These are phyloP conservation scores for Botrytis cinerea DNA, from an alignment of 2,329 filamentous ascomycete genomes.

Conservation along the genomic window DNA sequence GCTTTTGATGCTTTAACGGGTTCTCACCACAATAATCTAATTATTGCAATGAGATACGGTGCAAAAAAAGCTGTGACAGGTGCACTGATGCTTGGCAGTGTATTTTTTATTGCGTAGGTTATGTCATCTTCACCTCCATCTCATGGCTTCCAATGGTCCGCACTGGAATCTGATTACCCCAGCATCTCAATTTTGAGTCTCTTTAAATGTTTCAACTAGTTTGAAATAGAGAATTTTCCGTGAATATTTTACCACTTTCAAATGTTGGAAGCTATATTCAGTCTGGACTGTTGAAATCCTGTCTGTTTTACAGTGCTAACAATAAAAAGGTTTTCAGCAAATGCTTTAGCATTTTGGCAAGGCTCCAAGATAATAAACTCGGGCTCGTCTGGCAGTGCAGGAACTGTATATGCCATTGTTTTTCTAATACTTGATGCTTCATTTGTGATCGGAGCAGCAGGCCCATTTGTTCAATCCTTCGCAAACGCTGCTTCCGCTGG, in stretches of 20 bases:
- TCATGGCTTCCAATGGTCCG: not conserved
- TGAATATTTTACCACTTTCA: not conserved
- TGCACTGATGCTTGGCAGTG: slow-evolving; percentile 44
- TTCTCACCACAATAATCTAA: slow-evolving; percentile 50
- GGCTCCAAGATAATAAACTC: not conserved
- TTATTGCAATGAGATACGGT: slow-evolving; percentile 47
- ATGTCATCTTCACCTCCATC: not conserved
- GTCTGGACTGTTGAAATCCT: not conserved
- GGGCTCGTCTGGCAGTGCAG: not conserved
- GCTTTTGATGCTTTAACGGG: slow-evolving; percentile 45
- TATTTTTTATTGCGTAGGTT: not conserved
- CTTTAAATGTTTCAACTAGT: not conserved
- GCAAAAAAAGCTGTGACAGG: slow-evolving; percentile 51
- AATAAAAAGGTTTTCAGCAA: not conserved
- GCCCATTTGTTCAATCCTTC: not conserved
- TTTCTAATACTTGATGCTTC: not conserved
- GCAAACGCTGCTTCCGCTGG: not conserved
- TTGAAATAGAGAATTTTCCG: not conserved
- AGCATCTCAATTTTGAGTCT: not conserved
- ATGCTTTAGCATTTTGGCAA: not conserved
- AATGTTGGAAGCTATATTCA: not conserved
- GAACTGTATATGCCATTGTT: not conserved
- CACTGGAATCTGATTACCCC: not conserved
- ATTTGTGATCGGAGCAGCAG: not conserved
- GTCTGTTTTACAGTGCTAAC: not conserved